Conservation (phyloP, 768 basidiomycete species). For the Mycena crocata region DNA sequence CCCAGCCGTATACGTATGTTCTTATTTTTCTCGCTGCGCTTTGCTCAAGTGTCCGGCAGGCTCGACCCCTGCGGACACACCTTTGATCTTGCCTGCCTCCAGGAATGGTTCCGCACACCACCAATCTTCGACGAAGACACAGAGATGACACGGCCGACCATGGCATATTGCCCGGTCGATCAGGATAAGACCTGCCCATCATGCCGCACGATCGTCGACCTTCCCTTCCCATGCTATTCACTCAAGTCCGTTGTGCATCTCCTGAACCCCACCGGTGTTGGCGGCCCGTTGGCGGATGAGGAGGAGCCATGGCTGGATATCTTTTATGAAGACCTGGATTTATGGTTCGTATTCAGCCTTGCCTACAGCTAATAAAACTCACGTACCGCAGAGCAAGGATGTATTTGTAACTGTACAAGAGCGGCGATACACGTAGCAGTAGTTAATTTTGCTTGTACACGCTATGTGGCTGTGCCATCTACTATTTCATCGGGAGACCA, state of each 20-base stretch:
- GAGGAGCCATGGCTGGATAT: no score
- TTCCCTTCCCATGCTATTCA: background rate
- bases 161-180: background rate
- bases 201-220: background rate
- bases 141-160: background rate
- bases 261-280: background rate
- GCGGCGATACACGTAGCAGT: background rate
- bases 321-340: no score
- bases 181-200: background rate
- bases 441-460: background rate
- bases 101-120: background rate
- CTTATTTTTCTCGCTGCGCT: background rate
- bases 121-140: no score
- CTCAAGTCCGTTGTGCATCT: background rate
- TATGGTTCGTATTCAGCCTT: no score
- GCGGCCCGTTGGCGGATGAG: no score
- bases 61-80: background rate
- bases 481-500: background rate
- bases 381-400: no score
- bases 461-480: conserved; percentile 7
- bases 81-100: conserved; percentile 6
- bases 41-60: background rate
- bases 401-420: no score
- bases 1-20: background rate
- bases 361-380: no score